phyloP scores from a whole-genome alignment of 495 filamentous ascomycete species.

The Lineolata rhizophorae region DNA sequence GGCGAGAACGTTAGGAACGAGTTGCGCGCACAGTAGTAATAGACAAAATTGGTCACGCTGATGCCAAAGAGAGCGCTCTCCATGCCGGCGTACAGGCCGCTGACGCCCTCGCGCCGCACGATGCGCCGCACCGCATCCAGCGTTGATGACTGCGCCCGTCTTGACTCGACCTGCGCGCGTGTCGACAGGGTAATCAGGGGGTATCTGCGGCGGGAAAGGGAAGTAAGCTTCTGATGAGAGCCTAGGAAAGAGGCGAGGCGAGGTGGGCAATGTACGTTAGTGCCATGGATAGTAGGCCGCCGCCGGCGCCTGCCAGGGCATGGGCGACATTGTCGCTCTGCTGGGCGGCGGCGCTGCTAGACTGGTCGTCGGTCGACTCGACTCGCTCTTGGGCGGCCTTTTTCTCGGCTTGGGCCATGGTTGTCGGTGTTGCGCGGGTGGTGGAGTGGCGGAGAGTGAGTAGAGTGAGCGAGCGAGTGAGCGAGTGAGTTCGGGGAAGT shows the following conservation, averaged over 20 bases:
- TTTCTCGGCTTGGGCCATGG: constrained; percentile 7
- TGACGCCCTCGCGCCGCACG: constrained; percentile 70
- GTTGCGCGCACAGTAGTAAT: constrained; percentile 79
- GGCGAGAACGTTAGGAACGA: too few species aligned
- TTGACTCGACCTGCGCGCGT: constrained; percentile 91
- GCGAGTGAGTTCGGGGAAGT: too few species aligned
- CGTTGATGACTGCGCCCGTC: constrained; percentile 64
- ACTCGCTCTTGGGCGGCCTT: too few species aligned
- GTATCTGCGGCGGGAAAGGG: constrained; percentile 33
- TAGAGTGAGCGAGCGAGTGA: too few species aligned
- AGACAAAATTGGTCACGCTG: constrained; percentile 96
- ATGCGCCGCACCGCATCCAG: constrained; percentile 68
- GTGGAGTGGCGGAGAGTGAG: too few species aligned
- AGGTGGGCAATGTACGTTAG: constrained; percentile 41
- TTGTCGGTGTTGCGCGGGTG: too few species aligned
- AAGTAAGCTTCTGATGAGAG: constrained; percentile 9
- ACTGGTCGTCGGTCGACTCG: too few species aligned
- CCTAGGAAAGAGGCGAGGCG: background rate
- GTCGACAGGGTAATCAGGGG: constrained; percentile 95
- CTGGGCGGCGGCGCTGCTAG: constrained; percentile 30
- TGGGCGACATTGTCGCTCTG: constrained; percentile 86
- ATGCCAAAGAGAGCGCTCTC: constrained; percentile 91
- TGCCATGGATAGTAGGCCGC: constrained; percentile 85
- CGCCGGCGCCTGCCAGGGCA: constrained; percentile 65
- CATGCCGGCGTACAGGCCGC: constrained; percentile 71